Conservation (phyloP, 2,329 filamentous ascomycete genomes). For the Cercospora citrullina region DNA sequence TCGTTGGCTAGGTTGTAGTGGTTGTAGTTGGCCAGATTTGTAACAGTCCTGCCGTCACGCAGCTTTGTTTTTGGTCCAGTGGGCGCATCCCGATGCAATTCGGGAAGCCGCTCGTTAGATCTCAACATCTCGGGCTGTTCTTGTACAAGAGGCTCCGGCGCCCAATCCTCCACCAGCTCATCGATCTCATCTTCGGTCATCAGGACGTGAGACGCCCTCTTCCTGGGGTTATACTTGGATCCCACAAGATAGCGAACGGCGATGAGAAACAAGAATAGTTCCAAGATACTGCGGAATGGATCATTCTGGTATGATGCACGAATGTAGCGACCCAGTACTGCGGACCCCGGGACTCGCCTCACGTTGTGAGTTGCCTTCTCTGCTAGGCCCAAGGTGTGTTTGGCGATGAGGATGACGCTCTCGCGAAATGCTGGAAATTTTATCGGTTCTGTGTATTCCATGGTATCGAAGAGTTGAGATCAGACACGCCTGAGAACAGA, state of each 20-base stretch:
- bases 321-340: not conserved
- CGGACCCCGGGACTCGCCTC: not conserved
- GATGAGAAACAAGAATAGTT: not conserved
- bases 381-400: not conserved
- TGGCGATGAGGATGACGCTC: not conserved
- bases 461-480: not conserved
- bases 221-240: not conserved
- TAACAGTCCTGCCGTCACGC: not conserved
- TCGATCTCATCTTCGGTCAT: not conserved
- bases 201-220: not conserved
- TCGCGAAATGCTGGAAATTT: not conserved
- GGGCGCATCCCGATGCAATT: not conserved
- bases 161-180: not conserved
- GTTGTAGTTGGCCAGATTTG: not conserved
- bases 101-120: not conserved
- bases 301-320: not conserved
- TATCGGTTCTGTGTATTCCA: not conserved
- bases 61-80: not conserved
- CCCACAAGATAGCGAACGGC: not conserved
- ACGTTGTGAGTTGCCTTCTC: not conserved
- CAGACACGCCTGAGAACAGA: not conserved
- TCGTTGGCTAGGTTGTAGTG: not conserved
- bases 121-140: not conserved
- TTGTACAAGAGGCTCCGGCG: not conserved
- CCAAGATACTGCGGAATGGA: not conserved